Conservation (phyloP, 352 stramenopile species). For the Thalassiosira livingstoniorum region DNA sequence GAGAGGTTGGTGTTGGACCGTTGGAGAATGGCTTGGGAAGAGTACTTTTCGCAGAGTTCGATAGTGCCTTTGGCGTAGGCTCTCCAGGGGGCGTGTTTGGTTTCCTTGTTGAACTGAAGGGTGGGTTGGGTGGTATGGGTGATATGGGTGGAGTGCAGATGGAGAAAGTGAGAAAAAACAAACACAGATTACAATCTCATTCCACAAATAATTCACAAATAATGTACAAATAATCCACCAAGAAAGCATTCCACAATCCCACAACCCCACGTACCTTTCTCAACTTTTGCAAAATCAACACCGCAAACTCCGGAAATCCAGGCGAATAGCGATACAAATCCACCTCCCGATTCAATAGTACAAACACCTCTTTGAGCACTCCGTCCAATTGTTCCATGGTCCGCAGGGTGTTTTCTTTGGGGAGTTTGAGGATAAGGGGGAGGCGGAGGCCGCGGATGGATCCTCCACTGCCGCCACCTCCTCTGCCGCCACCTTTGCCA, state of each 20-base stretch:
- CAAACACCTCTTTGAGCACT: conserved; percentile 90
- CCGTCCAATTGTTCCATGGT: conserved; percentile 88
- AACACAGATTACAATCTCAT: conserved; percentile 6
- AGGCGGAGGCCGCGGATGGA: conserved; percentile 60
- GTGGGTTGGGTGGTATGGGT: background rate
- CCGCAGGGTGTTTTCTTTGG: conserved; percentile 91
- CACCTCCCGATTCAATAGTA: conserved; percentile 93
- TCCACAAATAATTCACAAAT: background rate
- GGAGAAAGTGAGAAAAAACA: conserved; percentile 14
- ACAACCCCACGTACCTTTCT: conserved; percentile 64
- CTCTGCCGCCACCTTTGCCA: background rate
- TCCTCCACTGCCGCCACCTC: conserved; percentile 27
- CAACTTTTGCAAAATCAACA: conserved; percentile 89
- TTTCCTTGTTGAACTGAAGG: conserved; percentile 81
- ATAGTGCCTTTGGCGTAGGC: conserved; percentile 90
- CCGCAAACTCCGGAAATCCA: conserved; percentile 94
- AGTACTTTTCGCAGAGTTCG: conserved; percentile 79
- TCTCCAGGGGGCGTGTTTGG: conserved; percentile 75
- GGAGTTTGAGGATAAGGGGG: conserved; percentile 89
- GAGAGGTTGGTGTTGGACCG: no score
- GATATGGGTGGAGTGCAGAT: conserved; percentile 4
- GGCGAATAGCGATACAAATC: conserved; percentile 96
- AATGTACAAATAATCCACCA: conserved; percentile 15
- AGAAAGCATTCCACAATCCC: background rate
- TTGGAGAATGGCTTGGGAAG: conserved; percentile 55